Base-by-base conservation (phyloP, 1,139 yeast genomes). In the Hansenula lynferdii region DNA sequence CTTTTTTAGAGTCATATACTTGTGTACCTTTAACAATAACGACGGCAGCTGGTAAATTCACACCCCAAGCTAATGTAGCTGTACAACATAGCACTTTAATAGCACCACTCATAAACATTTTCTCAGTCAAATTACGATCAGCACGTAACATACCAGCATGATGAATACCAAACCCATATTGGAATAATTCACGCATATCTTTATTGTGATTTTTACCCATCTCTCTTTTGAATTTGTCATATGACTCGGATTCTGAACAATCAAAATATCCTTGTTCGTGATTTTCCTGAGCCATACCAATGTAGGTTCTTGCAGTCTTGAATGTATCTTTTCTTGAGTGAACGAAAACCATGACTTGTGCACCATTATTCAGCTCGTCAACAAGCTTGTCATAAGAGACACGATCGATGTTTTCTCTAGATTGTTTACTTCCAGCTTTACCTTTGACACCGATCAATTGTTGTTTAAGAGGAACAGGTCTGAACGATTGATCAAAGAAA, bases 11-110 rank as follows among this genome's bases (percentile, higher is more conserved):
- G 60, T 94, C 95, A 57, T 94, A 94, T 0, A 94, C 87, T 56
- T 89, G 96, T 0, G 99, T 94, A 1, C 99, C 98, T 56, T 92
- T 90, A 38, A 94, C 80, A 47, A 94, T 86, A 20, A 94, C 99
- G 31, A 90, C 96, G 4, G 97, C 97, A 8, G 98, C 98, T 2
- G 99, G 98, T 44, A 94, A 69, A 57, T 94, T 94, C 14, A 94
- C 97, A 74, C 99, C 99, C 99, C 99, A 94, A 0, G 99, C 99
- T 42, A 94, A 74, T 0, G 99, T 94, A 0, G 98, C 96, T 2
- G 99, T 94, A 70, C 97, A 89, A 51, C 96, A 85, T 15, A 94
- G 67, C 0, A 94, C 97, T 48, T 84, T 86, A 43, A 92, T 81
- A 1, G 92, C 85, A 27, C 98, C 98, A 25, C 71, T 69, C 38